Base-by-base conservation (phyloP, 208 protist species). In the Leptomonas pyrrhocoris region DNA sequence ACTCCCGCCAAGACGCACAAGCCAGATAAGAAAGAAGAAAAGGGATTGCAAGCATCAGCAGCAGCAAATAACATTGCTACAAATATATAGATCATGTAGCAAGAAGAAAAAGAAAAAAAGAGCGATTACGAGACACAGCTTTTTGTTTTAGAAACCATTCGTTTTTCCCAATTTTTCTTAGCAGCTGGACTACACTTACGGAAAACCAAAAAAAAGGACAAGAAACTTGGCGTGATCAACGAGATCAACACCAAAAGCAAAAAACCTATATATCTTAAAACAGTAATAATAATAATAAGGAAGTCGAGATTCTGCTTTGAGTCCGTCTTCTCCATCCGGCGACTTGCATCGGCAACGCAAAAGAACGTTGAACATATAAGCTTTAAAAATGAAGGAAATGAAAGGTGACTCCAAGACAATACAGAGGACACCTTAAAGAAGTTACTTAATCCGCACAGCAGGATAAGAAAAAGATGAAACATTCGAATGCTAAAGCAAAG, bases 1-100 rank as follows among this genome's bases (percentile, higher is more conserved):
- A 12, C 60, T 45, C 48, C 38, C 60, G 48, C 60, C 60, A 56
- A 54, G 43, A 38, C 9, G 34, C 55, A 45, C 36, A 49, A 50
- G 16, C 25, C n/a, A 68, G n/a, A 54, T 67, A 28, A 62, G 38
- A 53, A 68, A 55, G 60, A 69, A 55, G 75, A 27, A 68, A n/a
- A 28, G 40, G 25, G 16, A 43, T 38, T 46, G 50, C 30, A 69
- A 1, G 18, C 30, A 40, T 40, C 43, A 53, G 38, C 21, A 13
- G 27, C 19, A 40, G 40, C 13, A 11, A n/a, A 42, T 21, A 19
- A 27, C 27, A 51, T 63, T 23, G 25, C 7, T 28, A 27, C 6
- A 48, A 30, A 51, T 49, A 15, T 16, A 27, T 50, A 27, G 21
- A 13, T 61, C 11, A 40, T 30, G 54, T 28, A 38, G 30, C n/a